Evolutionary conservation across 768 basidiomycete species (phyloP).

Genomic region (Boletus rex-veris): DNA sequence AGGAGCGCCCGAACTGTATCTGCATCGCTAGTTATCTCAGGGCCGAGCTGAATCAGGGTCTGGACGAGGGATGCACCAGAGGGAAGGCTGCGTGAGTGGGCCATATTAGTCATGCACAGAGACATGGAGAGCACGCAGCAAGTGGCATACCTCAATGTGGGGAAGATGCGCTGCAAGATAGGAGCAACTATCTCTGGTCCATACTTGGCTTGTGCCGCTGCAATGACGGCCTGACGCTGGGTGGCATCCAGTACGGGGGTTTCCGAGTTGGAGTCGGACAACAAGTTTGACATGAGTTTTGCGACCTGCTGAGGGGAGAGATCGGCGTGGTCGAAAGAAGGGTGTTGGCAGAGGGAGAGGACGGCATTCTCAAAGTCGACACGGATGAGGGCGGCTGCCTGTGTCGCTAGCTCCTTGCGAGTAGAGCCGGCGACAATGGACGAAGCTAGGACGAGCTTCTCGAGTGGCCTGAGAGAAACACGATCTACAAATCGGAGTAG

Average conservation of each 20-base stretch:
- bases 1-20: conserved; percentile 69
- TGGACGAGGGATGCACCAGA: conserved; percentile 70
- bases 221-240: conserved; percentile 73
- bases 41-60: conserved; percentile 70
- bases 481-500: conserved; percentile 80
- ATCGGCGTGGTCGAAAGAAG: conserved; percentile 80
- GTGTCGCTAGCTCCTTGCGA: conserved; percentile 52
- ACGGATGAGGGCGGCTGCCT: conserved; percentile 67
- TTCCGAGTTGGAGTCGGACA: conserved; percentile 68
- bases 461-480: conserved; percentile 73
- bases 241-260: conserved; percentile 65
- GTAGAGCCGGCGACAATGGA: conserved; percentile 65
- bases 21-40: conserved; percentile 72
- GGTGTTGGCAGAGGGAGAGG: conserved; percentile 70
- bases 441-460: conserved; percentile 72
- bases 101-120: conserved; percentile 11
- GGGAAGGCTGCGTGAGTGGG: conserved; percentile 47
- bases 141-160: conserved; percentile 62
- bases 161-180: conserved; percentile 70
- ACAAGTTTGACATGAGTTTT: conserved; percentile 77
- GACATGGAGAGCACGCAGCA: conserved; percentile 9
- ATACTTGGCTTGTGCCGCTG: conserved; percentile 74
- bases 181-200: conserved; percentile 73
- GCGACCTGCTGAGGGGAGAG: conserved; percentile 69
- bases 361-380: conserved; percentile 78